Evolutionary conservation across 1,284 basidiomycete species (phyloP), one percentile per base, ranked within the genome.

Genomic region (Sanguinoderma infundibulare): DNA sequence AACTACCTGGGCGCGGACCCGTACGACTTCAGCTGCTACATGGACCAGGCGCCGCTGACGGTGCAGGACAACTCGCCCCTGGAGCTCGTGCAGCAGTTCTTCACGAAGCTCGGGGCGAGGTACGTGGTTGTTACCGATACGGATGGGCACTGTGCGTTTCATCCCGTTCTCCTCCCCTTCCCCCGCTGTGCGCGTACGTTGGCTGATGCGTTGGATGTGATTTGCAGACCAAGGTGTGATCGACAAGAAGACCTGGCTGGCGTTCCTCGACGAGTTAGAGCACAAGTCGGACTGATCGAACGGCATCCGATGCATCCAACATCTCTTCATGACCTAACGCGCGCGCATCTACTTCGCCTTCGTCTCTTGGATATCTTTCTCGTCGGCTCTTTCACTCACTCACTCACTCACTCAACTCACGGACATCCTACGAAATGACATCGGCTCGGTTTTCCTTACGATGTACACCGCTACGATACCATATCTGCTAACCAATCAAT

Each of bases 181-280:
- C 12, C 17, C 32, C 32, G n/a, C n/a, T 12, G 20, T n/a, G 5
- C 53, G n/a, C 7, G 22, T n/a, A 9, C 1, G n/a, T 20, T 14
- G 10, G 6, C 34, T 55, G 2, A 57, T 63, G 32, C 12, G 38
- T 40, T 24, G 10, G 40, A 51, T n/a, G 50, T 46, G 39, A 28
- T 35, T 20, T 66, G 9, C 40, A 93, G 91, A 96, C 72, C 89
- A 91, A 70, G 96, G 96, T 6, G 82, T 96, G 10, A 91, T 98
- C 61, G 92, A 96, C 75, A 98, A 98, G 82, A 96, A 96, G 77
- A 87, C 86, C 1, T 98, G 94, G 94, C 83, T 96, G 26, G 89
- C 84, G 6, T 96, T 96, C 78, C 77, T 96, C 35, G 85, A 81
- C 55, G 85, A 89, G 69, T 75, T 95, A 42, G 90, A 92, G 66